Conservation (phyloP, 2,329 filamentous ascomycete genomes). For the Calonectria hawksworthii region DNA sequence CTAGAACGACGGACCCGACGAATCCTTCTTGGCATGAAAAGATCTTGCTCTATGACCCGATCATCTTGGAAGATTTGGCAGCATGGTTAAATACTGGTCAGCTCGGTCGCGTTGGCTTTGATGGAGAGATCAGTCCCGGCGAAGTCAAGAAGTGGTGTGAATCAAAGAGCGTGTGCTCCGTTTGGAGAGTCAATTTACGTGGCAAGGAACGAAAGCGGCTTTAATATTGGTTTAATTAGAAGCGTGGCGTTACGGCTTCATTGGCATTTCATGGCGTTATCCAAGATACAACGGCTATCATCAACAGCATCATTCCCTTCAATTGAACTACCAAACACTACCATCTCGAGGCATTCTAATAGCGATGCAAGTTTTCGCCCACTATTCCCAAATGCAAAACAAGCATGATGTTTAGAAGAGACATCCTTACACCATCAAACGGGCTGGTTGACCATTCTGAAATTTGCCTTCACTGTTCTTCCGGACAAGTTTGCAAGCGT, state of each 20-base stretch:
- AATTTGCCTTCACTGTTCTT: background rate
- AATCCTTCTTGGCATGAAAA: constrained; percentile 88
- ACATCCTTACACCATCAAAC: background rate
- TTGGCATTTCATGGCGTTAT: constrained; percentile 17
- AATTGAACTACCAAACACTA: background rate
- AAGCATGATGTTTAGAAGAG: background rate
- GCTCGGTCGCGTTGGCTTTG: constrained; percentile 73
- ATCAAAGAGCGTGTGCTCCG: constrained; percentile 85
- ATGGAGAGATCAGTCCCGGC: constrained; percentile 72
- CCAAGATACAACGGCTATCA: constrained; percentile 15
- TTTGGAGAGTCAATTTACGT: constrained; percentile 72
- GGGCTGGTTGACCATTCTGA: background rate
- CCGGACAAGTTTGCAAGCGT: background rate
- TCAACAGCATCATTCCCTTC: constrained; percentile 1
- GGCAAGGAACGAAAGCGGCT: constrained; percentile 68
- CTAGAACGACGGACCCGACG: constrained; percentile 62
- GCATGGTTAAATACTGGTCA: constrained; percentile 84
- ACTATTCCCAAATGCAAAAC: background rate
- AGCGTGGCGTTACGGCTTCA: constrained; percentile 35
- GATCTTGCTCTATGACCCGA: constrained; percentile 93
- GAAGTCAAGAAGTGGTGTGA: constrained; percentile 94
- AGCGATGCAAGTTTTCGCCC: background rate
- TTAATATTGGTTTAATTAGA: constrained; percentile 33
- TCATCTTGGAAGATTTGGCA: constrained; percentile 88
- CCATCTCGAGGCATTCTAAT: background rate